Evolutionary conservation across 2,329 filamentous ascomycete genomes (phyloP).

Genomic region (Arthrobotrys megalospora): DNA sequence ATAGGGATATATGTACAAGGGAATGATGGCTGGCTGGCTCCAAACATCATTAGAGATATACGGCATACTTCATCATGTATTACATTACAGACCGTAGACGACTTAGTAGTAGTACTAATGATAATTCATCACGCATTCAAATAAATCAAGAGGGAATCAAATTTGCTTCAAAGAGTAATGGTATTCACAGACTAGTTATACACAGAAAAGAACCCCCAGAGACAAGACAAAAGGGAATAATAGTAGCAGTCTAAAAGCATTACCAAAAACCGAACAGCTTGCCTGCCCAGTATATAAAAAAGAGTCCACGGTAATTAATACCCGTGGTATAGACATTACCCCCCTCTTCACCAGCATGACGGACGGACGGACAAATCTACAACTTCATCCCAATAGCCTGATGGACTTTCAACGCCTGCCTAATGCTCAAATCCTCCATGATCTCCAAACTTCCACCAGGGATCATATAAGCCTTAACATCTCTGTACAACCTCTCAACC

Average conservation of each 20-base stretch:
- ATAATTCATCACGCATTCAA: neutral
- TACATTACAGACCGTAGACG: constrained; percentile 1
- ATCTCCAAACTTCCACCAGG: constrained; percentile 98
- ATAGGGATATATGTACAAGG: neutral
- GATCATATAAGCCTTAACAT: constrained; percentile 95
- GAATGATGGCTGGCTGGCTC: neutral
- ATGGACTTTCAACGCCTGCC: constrained; percentile 89
- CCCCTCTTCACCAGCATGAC: neutral
- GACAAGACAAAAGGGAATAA: constrained; percentile 6
- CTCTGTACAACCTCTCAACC: constrained; percentile 93
- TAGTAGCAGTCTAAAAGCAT: constrained; percentile 32
- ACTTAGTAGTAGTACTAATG: constrained; percentile 14
- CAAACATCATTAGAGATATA: neutral
- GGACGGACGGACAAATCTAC: constrained; percentile 69
- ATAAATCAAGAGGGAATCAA: neutral
- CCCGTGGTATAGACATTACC: constrained; percentile 10
- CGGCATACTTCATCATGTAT: constrained; percentile 6
- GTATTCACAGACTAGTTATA: constrained; percentile 48
- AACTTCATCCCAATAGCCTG: constrained; percentile 96
- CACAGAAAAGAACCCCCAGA: constrained; percentile 32
- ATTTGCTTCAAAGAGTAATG: neutral
- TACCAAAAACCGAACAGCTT: neutral
- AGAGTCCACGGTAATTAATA: neutral
- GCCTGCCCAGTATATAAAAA: neutral
- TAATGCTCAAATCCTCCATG: constrained; percentile 96